Conservation (phyloP, 1,284 basidiomycete species). For the Trichosporon ovoides region DNA sequence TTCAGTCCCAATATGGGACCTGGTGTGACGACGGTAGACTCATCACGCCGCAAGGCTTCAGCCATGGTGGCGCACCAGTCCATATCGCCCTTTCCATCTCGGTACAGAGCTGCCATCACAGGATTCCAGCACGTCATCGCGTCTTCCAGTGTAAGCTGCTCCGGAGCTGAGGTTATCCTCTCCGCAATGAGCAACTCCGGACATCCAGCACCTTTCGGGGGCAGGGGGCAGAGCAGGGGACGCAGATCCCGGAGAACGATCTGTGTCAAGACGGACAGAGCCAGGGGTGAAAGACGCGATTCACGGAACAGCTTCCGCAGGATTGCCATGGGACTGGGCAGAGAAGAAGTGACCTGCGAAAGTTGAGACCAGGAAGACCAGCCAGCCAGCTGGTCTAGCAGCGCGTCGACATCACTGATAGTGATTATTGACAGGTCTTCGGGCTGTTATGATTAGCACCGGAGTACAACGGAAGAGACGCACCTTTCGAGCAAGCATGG, state of each 20-base stretch:
- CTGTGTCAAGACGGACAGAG: conserved; percentile 65
- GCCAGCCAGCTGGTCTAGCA: conserved; percentile 68
- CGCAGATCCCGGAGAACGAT: conserved; percentile 77
- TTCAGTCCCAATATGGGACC: conserved; percentile 53
- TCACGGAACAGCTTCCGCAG: conserved; percentile 24
- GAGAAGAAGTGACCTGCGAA: conserved; percentile 22
- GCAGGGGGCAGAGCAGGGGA: conserved; percentile 65
- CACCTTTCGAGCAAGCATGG: conserved; percentile 35
- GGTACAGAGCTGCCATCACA: conserved; percentile 57
- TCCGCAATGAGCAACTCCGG: conserved; percentile 31
- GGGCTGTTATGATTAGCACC: background rate
- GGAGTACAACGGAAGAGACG: no score
- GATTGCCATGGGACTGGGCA: conserved; percentile 12
- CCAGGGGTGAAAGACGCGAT: conserved; percentile 53
- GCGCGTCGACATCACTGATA: conserved; percentile 55
- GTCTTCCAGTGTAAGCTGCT: conserved; percentile 57
- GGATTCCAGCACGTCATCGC: conserved; percentile 70
- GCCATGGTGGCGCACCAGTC: conserved; percentile 58
- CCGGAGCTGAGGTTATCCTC: conserved; percentile 43
- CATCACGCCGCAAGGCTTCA: conserved; percentile 44
- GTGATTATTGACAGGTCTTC: conserved; percentile 25
- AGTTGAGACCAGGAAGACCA: conserved; percentile 59
- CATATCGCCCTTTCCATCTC: conserved; percentile 54
- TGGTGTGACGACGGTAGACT: conserved; percentile 12
- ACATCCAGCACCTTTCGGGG: conserved; percentile 34